Percentiles rank a stretch among this genome's conserved stretches.
These are phyloP conservation scores for Plasmodium fragile DNA, from an alignment of 169 alveolate genomes.

Conservation along the genomic window DNA sequence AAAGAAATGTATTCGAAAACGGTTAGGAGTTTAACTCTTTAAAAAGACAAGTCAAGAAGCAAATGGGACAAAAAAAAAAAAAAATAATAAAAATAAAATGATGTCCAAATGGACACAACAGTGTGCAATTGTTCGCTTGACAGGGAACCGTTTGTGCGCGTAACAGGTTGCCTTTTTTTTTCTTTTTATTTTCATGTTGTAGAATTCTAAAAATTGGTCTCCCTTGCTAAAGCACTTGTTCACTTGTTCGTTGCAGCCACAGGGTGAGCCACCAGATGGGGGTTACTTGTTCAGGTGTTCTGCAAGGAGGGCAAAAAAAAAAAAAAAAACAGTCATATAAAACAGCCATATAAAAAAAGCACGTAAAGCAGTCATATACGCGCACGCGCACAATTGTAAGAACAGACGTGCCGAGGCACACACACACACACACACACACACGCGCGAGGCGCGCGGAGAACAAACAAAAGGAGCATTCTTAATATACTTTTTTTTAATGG, in stretches of 20 bases:
- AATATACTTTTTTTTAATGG: constrained; percentile 71
- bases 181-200: neutral
- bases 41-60: neutral
- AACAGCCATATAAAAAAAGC: neutral
- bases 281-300: constrained; percentile 27
- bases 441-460: neutral
- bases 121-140: neutral
- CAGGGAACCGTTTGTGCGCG: neutral
- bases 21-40: neutral
- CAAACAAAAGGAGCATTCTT: neutral
- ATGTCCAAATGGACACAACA: neutral
- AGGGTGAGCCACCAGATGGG: neutral
- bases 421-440: no score
- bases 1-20: neutral
- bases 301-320: neutral
- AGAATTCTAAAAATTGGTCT: neutral
- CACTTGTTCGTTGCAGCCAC: neutral
- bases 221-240: neutral
- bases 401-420: neutral
- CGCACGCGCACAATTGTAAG: neutral
- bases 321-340: neutral
- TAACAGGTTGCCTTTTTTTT: neutral
- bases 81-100: neutral
- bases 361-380: no score
- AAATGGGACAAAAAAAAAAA: neutral